A percentile compares a stretch with the other conserved stretches of the same genome.
Evolutionary conservation across 1,284 basidiomycete species (phyloP).

Genomic region (Puccinia hordei): DNA sequence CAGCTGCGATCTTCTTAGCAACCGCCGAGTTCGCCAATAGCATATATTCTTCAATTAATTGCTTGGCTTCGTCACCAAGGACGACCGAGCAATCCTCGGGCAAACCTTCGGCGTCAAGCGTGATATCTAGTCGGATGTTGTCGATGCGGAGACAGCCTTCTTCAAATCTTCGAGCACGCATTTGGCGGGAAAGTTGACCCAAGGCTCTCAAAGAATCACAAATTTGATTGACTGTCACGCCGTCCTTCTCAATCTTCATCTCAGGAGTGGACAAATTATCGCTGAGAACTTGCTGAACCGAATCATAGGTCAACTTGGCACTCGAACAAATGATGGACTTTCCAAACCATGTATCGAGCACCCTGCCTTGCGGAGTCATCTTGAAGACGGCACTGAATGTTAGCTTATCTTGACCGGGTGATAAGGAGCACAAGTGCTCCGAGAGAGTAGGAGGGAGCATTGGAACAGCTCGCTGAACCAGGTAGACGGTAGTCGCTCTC

Average conservation of each 20-base stretch:
- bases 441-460: conserved; percentile 91
- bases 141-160: conserved; percentile 77
- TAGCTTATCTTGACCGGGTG: conserved; percentile 81
- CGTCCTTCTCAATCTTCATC: conserved; percentile 35
- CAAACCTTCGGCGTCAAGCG: conserved; percentile 76
- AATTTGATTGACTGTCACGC: conserved; percentile 13
- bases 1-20: conserved; percentile 87
- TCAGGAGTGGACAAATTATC: conserved; percentile 57
- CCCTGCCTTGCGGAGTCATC: conserved; percentile 76
- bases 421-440: conserved; percentile 88
- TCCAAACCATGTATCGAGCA: conserved; percentile 86
- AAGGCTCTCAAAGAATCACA: conserved; percentile 25
- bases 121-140: conserved; percentile 74
- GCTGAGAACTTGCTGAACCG: conserved; percentile 75
- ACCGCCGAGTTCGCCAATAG: conserved; percentile 84
- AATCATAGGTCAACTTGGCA: conserved; percentile 76
- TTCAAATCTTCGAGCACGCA: conserved; percentile 75
- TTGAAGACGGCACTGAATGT: conserved; percentile 87
- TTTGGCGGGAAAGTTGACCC: conserved; percentile 69
- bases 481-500: conserved; percentile 92
- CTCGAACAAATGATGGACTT: conserved; percentile 88
- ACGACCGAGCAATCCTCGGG: conserved; percentile 77
- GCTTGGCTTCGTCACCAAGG: conserved; percentile 72
- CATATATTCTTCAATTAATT: conserved; percentile 95
- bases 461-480: conserved; percentile 89